phyloP scores from a whole-genome alignment of 148 eudicot genomes.

The Fagopyrum homotropicum region DNA sequence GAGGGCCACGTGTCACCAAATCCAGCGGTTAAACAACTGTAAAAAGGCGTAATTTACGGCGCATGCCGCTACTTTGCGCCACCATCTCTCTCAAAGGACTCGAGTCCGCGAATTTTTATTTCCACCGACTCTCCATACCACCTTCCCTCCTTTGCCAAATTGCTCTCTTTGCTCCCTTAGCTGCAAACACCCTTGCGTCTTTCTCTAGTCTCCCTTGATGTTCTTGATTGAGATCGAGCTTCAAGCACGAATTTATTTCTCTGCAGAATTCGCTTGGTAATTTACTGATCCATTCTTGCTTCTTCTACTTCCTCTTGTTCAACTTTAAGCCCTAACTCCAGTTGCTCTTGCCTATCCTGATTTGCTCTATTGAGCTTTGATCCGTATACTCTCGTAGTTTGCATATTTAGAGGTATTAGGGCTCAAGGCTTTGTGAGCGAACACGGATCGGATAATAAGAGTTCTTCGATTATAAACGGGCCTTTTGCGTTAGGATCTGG shows the following conservation, averaged over 20 bases:
- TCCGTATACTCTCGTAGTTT: background rate
- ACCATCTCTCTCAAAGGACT: background rate
- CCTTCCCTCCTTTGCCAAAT: background rate
- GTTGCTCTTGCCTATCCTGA: background rate
- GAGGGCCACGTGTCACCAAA: background rate
- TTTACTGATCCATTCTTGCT: background rate
- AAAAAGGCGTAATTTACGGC: background rate
- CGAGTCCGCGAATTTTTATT: background rate
- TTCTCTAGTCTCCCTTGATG: too few relatives aligned
- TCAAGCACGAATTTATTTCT: background rate
- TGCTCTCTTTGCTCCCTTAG: background rate
- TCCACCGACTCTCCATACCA: background rate
- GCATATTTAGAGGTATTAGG: background rate
- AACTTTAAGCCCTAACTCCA: background rate
- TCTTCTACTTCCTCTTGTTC: background rate
- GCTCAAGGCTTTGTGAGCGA: background rate
- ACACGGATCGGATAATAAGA: background rate
- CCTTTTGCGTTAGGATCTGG: slow-evolving; percentile 2
- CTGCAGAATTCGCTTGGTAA: background rate
- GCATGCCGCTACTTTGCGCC: background rate
- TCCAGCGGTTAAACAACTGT: background rate
- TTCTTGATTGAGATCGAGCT: too few relatives aligned
- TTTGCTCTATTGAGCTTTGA: background rate
- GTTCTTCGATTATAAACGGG: background rate
- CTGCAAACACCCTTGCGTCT: too few relatives aligned